Conservation (phyloP, 78 protist genomes). For the Dictyostelium firmibasis region DNA sequence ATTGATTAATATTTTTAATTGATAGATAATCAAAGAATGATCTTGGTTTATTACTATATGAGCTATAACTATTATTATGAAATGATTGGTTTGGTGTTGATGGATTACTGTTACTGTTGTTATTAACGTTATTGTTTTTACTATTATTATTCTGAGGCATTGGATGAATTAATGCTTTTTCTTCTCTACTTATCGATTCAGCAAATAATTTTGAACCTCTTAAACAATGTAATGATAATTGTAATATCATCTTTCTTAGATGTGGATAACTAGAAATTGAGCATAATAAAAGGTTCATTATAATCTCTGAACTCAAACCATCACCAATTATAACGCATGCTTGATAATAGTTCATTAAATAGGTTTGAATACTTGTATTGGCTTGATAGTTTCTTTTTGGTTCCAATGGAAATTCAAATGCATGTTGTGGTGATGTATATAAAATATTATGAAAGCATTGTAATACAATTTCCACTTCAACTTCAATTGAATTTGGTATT, state of each 20-base stretch:
- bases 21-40: not conserved
- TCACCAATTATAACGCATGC: slow-evolving; percentile 51
- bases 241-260: not conserved
- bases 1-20: not conserved
- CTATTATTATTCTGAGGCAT: not conserved
- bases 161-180: not conserved
- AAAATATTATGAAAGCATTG: slow-evolving; percentile 30
- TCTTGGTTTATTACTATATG: not conserved
- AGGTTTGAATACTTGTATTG: not conserved
- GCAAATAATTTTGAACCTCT: slow-evolving; percentile 14
- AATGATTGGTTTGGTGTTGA: not conserved
- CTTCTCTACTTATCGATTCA: slow-evolving; percentile 6
- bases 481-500: not conserved
- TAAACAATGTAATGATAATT: slow-evolving; percentile 19
- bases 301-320: not conserved
- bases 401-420: slow-evolving; percentile 21
- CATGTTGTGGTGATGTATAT: slow-evolving; percentile 3
- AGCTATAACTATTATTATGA: not conserved
- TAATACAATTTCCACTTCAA: not conserved
- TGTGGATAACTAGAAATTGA: not conserved
- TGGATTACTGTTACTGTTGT: not conserved
- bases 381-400: not conserved
- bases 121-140: not conserved
- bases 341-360: not conserved
- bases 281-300: not conserved